Evolutionary conservation across 2,329 filamentous ascomycete genomes (phyloP), one percentile per base, ranked within the genome.

Genomic region (Thermoascus crustaceus): DNA sequence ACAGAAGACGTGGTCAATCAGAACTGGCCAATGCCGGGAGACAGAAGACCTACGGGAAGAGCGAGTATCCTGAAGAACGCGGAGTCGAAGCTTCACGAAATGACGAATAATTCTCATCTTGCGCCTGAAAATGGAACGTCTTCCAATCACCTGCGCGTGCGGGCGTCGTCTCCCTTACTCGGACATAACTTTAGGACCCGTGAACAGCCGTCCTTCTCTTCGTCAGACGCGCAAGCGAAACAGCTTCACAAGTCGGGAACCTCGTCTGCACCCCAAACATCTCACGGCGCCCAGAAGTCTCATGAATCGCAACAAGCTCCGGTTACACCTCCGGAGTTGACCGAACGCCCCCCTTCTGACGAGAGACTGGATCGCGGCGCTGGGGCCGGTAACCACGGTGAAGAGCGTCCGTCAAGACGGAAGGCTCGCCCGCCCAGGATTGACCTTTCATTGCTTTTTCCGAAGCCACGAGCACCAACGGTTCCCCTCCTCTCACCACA

Each of bases 391-490:
- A n/a, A n/a, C n/a, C n/a, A n/a, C n/a, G n/a, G n/a, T n/a, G n/a
- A n/a, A n/a, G n/a, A n/a, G n/a, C n/a, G n/a, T n/a, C n/a, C n/a
- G n/a, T 54, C 52, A n/a, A 61, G 60, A 38, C 48, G 54, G 22
- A 65, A 61, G 42, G 47, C 54, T 33, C 56, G 60, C 9, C 60
- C 63, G 22, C 53, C 55, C 7, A 50, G 57, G 38, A 60, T 66
- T 41, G 63, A 66, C 33, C 50, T 66, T 13, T 66, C 63, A 20
- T 49, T 60, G 10, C 47, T 66, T 10, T 66, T 65, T 39, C 63
- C 63, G 5, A 64, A 58, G 40, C 61, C 62, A 2, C 53, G 54
- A 25, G 47, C 53, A 25, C 41, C 43, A 7, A 35, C 48, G 4
- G 44, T 47, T 13, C 60, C 58, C 19, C 52, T 64, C 18, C 47